Conservation (phyloP, 441 rosid genomes). For the Aleurites moluccanus region DNA sequence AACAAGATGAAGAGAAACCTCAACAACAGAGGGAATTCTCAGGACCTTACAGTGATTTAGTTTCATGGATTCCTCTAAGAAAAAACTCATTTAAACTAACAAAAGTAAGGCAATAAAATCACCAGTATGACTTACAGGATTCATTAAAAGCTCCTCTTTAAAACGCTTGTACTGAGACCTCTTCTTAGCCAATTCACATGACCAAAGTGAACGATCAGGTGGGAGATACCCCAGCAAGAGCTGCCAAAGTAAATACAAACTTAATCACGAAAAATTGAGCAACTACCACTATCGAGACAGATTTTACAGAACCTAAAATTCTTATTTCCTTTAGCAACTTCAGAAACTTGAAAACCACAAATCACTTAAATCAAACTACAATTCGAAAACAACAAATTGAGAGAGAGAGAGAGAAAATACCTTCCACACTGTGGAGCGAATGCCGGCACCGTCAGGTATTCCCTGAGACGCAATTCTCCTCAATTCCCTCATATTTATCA, state of each 20-base stretch:
- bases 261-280: not conserved
- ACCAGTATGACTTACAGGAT: conserved; percentile 73
- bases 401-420: conserved; percentile 27
- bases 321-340: not conserved
- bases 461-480: conserved; percentile 85
- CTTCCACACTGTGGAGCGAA: conserved; percentile 96
- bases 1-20: not conserved
- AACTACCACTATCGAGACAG: no score
- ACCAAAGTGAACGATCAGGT: conserved; percentile 84
- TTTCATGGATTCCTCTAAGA: not conserved
- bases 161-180: conserved; percentile 90
- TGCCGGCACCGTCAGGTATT: conserved; percentile 76
- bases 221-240: conserved; percentile 88
- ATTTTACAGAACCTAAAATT: not conserved
- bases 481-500: conserved; percentile 72
- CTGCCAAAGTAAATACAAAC: conserved; percentile 44
- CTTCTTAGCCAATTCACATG: conserved; percentile 73
- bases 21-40: not conserved
- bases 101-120: not conserved
- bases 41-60: not conserved
- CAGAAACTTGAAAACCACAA: not conserved
- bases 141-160: conserved; percentile 82
- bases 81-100: not conserved
- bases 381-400: not conserved
- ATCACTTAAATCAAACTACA: conserved; percentile 5